A percentile compares a stretch with the other conserved stretches of the same genome.
These are phyloP conservation scores for Ramaria sp. DNA, from an alignment of 768 basidiomycete genomes.

Conservation along the genomic window DNA sequence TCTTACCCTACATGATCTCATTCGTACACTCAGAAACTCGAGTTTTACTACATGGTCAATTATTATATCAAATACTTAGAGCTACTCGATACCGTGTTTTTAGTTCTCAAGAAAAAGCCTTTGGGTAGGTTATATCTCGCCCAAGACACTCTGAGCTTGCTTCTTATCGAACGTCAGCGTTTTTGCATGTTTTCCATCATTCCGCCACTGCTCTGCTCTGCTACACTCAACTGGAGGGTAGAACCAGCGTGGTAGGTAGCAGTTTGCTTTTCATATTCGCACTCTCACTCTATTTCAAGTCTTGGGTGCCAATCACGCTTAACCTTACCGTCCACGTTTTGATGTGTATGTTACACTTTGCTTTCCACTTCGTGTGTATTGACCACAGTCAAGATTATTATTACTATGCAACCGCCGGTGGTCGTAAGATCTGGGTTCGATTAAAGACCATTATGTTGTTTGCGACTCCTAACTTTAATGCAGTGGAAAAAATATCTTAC, in stretches of 20 bases:
- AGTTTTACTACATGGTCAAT: conserved; percentile 98
- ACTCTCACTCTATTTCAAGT: conserved; percentile 34
- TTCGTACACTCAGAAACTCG: conserved; percentile 49
- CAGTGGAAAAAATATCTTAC: conserved; percentile 99
- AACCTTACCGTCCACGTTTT: conserved; percentile 92
- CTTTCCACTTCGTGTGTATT: neutral
- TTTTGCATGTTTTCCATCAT: conserved; percentile 98
- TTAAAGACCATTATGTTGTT: neutral
- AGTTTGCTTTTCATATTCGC: neutral
- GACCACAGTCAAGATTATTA: conserved; percentile 69
- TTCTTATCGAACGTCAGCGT: conserved; percentile 39
- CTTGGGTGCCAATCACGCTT: conserved; percentile 89
- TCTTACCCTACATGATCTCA: neutral
- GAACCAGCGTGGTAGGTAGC: conserved; percentile 77
- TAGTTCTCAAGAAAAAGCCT: conserved; percentile 97
- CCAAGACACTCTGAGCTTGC: conserved; percentile 5
- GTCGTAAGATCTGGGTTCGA: conserved; percentile 89
- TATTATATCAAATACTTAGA: conserved; percentile 99
- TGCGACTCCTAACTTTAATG: conserved; percentile 9
- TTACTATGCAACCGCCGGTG: conserved; percentile 97
- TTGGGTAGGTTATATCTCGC: conserved; percentile 53
- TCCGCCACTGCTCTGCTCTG: conserved; percentile 94
- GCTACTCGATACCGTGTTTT: conserved; percentile 92
- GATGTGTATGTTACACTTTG: conserved; percentile 65
- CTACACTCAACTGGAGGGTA: conserved; percentile 88